Percentiles rank a stretch among this genome's conserved stretches.
phyloP scores from a whole-genome alignment of 2,329 filamentous ascomycete genomes.

The Colletotrichum sojae region DNA sequence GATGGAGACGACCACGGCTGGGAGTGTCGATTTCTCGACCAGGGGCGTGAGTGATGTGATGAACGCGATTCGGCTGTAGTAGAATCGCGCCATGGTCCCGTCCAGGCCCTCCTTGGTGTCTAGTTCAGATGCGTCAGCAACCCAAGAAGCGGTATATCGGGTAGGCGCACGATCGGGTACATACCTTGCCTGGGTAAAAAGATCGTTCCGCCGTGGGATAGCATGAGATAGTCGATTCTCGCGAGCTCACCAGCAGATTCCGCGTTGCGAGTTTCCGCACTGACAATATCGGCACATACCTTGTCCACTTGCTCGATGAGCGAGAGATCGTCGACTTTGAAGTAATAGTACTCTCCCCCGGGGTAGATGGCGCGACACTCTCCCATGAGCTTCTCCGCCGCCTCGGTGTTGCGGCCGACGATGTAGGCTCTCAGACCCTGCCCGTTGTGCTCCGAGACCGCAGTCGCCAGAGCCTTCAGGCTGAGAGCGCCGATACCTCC shows the following conservation, averaged over 20 bases:
- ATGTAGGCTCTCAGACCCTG: background rate
- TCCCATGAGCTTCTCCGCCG: background rate
- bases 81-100: background rate
- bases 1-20: background rate
- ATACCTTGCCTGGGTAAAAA: background rate
- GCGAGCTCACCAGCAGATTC: background rate
- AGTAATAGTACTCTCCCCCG: background rate
- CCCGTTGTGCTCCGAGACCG: background rate
- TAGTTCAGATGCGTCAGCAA: background rate
- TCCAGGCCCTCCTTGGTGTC: conserved; percentile 3
- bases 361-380: background rate
- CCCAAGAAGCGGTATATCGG: no score
- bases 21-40: background rate
- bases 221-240: background rate
- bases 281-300: background rate
- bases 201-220: background rate
- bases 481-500: conserved; percentile 1
- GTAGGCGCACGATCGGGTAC: no score
- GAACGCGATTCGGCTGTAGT: background rate
- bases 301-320: background rate
- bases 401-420: background rate
- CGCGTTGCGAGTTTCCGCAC: background rate
- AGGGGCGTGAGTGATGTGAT: background rate
- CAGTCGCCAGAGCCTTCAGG: background rate
- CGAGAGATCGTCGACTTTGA: background rate